Percentiles rank a stretch among this genome's conserved stretches.
phyloP scores from a whole-genome alignment of 2,329 filamentous ascomycete genomes.

The Balansia obtecta region DNA sequence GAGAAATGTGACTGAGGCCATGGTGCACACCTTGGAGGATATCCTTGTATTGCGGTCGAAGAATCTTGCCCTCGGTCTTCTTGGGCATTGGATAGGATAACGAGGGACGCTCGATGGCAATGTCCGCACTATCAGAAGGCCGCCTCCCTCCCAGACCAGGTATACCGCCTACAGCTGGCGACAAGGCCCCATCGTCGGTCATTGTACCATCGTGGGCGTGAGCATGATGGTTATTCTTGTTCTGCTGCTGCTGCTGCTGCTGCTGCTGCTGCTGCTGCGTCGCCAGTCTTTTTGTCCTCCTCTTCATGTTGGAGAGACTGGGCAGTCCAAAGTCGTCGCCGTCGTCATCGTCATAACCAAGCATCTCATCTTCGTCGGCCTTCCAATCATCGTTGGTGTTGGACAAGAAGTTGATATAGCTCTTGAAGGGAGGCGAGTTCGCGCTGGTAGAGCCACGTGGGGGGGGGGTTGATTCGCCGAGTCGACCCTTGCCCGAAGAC shows the following conservation, averaged over 20 bases:
- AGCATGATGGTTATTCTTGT: too few species aligned
- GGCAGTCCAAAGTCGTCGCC: conserved; percentile 94
- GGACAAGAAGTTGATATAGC: conserved; percentile 70
- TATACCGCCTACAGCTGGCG: conserved; percentile 24
- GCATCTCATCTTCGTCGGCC: conserved; percentile 62
- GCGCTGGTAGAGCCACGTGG: conserved; percentile 37
- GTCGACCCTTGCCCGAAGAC: conserved; percentile 35
- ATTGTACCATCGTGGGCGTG: neutral
- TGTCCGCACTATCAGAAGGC: conserved; percentile 81
- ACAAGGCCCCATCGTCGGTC: conserved; percentile 17
- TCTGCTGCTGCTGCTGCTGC: too few species aligned
- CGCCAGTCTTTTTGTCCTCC: conserved; percentile 47
- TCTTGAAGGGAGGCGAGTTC: conserved; percentile 54
- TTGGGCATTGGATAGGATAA: conserved; percentile 78
- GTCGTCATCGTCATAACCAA: conserved; percentile 72
- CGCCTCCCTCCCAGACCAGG: conserved; percentile 35
- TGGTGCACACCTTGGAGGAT: conserved; percentile 54
- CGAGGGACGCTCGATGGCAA: conserved; percentile 76
- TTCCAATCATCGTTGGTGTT: conserved; percentile 77
- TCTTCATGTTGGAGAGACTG: conserved; percentile 82
- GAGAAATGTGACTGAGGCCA: neutral
- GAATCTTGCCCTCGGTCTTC: conserved; percentile 86
- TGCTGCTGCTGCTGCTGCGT: conserved; percentile 27
- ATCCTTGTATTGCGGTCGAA: conserved; percentile 95
- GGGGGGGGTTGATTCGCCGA: conserved; percentile 44